These are phyloP conservation scores for Helicocarpus griseus DNA, from an alignment of 2,329 filamentous ascomycete species.

Conservation along the genomic window DNA sequence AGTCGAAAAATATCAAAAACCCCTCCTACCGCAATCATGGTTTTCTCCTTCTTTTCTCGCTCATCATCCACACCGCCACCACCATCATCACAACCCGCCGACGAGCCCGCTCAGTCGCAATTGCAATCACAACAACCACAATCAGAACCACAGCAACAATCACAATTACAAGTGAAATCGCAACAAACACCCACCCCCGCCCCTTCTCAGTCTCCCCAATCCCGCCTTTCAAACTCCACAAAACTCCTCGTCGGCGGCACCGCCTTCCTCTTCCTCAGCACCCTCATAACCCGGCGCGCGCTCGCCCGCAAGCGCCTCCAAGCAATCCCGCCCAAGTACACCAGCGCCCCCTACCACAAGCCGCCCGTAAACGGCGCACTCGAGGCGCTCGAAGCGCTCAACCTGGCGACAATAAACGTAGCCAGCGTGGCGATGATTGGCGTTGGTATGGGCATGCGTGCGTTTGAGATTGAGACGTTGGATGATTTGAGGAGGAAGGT, in stretches of 20 bases:
- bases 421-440: conserved; percentile 64
- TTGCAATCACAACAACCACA: conserved; percentile 5
- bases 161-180: conserved; percentile 1
- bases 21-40: too few relatives aligned
- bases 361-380: conserved; percentile 50
- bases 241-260: conserved; percentile 63
- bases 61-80: neutral
- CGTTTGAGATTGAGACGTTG: conserved; percentile 62
- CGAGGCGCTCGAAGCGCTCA: conserved; percentile 74
- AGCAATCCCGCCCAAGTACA: conserved; percentile 62
- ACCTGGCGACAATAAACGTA: conserved; percentile 80
- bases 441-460: conserved; percentile 64
- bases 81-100: neutral
- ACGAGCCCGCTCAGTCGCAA: neutral
- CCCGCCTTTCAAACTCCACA: conserved; percentile 21
- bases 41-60: neutral
- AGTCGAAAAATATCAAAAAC: too few relatives aligned
- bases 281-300: conserved; percentile 61
- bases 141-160: conserved; percentile 9
- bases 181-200: neutral
- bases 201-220: conserved; percentile 1
- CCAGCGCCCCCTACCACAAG: conserved; percentile 34
- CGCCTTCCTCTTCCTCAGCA: conserved; percentile 63
- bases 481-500: conserved; percentile 54
- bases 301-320: conserved; percentile 53